Conservation (phyloP, 192 early-diverging fungal genomes). For the Umbelopsis sp. region DNA sequence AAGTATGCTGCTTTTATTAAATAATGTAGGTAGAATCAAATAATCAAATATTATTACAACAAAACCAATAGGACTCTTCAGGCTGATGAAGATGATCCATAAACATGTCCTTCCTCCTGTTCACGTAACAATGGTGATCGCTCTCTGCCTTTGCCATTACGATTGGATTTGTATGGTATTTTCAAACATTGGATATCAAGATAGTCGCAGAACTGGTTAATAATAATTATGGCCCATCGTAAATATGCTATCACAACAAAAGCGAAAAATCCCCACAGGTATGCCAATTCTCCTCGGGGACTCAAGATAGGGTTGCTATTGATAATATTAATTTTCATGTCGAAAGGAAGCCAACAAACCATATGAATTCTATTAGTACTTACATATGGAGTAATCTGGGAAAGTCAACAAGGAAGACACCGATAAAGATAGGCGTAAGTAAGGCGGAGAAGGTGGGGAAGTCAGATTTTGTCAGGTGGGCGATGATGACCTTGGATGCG, state of each 20-base stretch:
- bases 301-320: conserved; percentile 58
- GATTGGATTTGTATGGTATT: conserved; percentile 43
- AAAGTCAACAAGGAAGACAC: conserved; percentile 62
- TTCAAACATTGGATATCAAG: conserved; percentile 84
- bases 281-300: conserved; percentile 61
- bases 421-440: conserved; percentile 67
- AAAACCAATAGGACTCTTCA: neutral
- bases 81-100: neutral
- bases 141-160: conserved; percentile 10
- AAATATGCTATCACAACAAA: conserved; percentile 73
- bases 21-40: neutral
- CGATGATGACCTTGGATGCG: conserved; percentile 88
- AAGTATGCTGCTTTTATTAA: neutral
- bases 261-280: conserved; percentile 64
- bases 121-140: conserved; percentile 5
- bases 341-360: neutral
- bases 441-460: conserved; percentile 83
- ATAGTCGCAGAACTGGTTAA: conserved; percentile 84
- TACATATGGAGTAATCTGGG: conserved; percentile 52
- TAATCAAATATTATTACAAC: neutral
- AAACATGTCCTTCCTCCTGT: conserved; percentile 2
- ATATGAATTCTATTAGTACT: neutral
- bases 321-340: neutral
- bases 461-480: conserved; percentile 81
- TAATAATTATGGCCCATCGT: conserved; percentile 82